phyloP scores from a whole-genome alignment of 1,284 basidiomycete species.

The Rugosomyces carneus region DNA sequence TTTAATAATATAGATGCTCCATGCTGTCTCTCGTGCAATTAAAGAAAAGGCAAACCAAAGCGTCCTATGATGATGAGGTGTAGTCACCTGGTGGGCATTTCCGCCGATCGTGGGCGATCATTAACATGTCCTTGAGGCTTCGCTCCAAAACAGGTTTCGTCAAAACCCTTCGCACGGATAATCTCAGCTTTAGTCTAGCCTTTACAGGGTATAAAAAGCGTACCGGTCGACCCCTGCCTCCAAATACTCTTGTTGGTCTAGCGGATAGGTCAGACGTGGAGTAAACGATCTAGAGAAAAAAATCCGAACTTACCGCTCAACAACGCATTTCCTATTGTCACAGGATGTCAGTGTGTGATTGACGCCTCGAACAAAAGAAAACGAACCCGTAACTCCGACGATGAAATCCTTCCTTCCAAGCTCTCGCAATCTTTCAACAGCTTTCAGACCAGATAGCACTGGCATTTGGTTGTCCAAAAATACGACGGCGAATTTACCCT shows the following conservation, averaged over 20 bases:
- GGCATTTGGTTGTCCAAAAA: slow-evolving; percentile 91
- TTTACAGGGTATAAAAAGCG: slow-evolving; percentile 21
- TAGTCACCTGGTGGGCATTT: slow-evolving; percentile 20
- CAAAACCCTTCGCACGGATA: slow-evolving; percentile 36
- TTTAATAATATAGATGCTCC: not conserved
- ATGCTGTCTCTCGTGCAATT: not conserved
- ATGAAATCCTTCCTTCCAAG: slow-evolving; percentile 69
- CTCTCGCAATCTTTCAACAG: slow-evolving; percentile 59
- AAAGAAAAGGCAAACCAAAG: not conserved
- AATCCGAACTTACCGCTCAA: slow-evolving; percentile 30
- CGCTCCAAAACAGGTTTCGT: slow-evolving; percentile 67
- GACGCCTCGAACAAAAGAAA: not conserved
- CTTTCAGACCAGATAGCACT: slow-evolving; percentile 71
- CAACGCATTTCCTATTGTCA: slow-evolving; percentile 36
- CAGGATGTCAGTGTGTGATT: slow-evolving; percentile 16
- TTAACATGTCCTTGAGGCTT: slow-evolving; percentile 47
- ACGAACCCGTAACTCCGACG: slow-evolving; percentile 67
- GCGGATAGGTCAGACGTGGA: slow-evolving; percentile 20
- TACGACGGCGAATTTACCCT: slow-evolving; percentile 57
- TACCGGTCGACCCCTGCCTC: slow-evolving; percentile 74
- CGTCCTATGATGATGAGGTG: slow-evolving; percentile 8
- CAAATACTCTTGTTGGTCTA: slow-evolving; percentile 61
- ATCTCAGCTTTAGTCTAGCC: slow-evolving; percentile 10
- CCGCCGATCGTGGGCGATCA: slow-evolving; percentile 46
- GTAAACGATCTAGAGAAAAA: not conserved